Evolutionary conservation across 2,329 filamentous ascomycete genomes (phyloP).

Genomic region (Sphaerostilbella broomeana): DNA sequence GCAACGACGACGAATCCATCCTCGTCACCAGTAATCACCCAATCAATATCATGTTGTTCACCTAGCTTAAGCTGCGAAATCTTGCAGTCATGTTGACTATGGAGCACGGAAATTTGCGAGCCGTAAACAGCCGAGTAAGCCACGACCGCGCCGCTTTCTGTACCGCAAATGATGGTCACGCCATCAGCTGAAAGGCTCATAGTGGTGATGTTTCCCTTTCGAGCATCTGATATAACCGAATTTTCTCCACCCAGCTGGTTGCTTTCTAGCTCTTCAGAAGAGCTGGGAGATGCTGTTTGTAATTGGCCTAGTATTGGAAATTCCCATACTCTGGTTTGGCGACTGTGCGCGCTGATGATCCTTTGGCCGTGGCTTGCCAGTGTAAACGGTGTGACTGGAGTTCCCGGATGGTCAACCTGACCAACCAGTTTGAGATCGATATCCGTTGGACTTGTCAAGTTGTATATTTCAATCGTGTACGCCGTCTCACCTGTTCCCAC

Average conservation of each 20-base stretch:
- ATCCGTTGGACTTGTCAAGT: background rate
- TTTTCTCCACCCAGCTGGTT: background rate
- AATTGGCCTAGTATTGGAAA: background rate
- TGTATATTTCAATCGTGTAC: constrained; percentile 2
- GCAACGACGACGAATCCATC: background rate
- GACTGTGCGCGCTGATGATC: constrained; percentile 1
- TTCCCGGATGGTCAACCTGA: constrained; percentile 2
- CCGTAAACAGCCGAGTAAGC: background rate
- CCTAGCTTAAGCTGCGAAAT: background rate
- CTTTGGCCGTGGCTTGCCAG: background rate
- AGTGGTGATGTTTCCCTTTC: background rate
- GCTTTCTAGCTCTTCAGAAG: background rate
- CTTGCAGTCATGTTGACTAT: background rate
- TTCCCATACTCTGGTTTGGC: constrained; percentile 1
- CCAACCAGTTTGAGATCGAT: background rate
- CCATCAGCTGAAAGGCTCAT: background rate
- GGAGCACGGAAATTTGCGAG: background rate
- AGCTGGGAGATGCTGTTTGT: background rate
- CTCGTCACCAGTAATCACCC: background rate
- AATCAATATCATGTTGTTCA: background rate
- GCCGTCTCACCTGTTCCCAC: background rate
- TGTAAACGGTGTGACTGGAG: background rate
- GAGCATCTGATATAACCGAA: background rate
- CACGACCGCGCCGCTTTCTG: background rate
- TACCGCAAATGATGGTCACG: background rate